Conservation (phyloP, 1,284 basidiomycete genomes). For the Pascua guehoae region DNA sequence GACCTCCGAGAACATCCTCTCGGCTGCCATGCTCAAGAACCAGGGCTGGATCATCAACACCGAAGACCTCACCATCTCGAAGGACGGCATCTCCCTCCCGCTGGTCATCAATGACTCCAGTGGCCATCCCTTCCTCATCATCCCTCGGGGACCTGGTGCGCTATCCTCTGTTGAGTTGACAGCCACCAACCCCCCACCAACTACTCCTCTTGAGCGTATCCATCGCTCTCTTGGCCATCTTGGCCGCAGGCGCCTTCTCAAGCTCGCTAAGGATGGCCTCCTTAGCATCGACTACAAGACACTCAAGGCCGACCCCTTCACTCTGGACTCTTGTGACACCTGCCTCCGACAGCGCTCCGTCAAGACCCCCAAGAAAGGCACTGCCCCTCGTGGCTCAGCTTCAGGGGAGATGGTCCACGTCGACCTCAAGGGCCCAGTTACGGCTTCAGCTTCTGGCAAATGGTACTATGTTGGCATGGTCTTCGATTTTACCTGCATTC, state of each 20-base stretch:
- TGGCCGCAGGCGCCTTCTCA: background rate
- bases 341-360: background rate
- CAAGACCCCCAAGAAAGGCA: background rate
- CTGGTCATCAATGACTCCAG: too few species aligned
- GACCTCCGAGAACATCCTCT: too few species aligned
- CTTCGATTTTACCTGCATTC: background rate
- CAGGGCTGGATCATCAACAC: too few species aligned
- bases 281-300: background rate
- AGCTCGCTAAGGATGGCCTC: background rate
- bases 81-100: too few species aligned
- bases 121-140: too few species aligned
- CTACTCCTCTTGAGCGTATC: background rate
- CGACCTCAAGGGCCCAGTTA: conserved; percentile 3
- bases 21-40: too few species aligned
- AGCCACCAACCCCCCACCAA: too few species aligned
- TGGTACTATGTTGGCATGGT: background rate
- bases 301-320: background rate
- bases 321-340: background rate
- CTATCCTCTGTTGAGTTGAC: too few species aligned
- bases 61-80: too few species aligned
- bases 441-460: background rate
- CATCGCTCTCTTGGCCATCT: conserved; percentile 4
- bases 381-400: background rate
- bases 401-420: conserved; percentile 1
- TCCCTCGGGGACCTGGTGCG: too few species aligned